Percentiles rank a stretch among this genome's conserved stretches.
These are phyloP conservation scores for Aspergillus neoniger DNA, from an alignment of 2,329 filamentous ascomycete genomes.

Conservation along the genomic window DNA sequence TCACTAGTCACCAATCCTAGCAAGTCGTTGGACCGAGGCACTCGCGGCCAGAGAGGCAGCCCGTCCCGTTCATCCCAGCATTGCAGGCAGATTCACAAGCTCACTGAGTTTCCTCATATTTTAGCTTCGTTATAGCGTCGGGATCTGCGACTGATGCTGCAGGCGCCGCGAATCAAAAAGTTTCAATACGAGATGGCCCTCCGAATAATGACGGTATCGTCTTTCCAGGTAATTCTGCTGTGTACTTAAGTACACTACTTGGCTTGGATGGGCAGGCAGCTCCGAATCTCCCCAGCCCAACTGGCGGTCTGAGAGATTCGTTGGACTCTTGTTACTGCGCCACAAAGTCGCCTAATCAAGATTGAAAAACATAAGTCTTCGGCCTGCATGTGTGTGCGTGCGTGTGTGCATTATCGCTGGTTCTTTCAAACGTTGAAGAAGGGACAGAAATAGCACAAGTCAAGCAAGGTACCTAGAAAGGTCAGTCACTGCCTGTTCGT, in stretches of 20 bases:
- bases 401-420: background rate
- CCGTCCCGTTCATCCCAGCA: background rate
- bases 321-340: background rate
- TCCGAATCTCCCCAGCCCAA: background rate
- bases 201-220: slow-evolving; percentile 11
- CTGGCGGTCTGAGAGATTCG: background rate
- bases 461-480: background rate
- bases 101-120: background rate
- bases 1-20: background rate
- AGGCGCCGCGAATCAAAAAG: slow-evolving; percentile 5
- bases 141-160: background rate
- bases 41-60: slow-evolving; percentile 22
- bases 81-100: background rate
- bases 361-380: background rate
- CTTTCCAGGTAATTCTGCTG: background rate
- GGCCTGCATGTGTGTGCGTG: background rate
- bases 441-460: background rate
- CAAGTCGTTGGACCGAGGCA: slow-evolving; percentile 17
- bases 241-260: background rate
- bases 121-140: background rate
- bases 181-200: slow-evolving; percentile 1
- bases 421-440: background rate
- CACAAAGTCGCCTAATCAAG: background rate
- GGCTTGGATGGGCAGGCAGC: background rate
- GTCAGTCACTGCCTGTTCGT: background rate